These are phyloP conservation scores for Erucastrum elatum DNA, from an alignment of 345 rosid species.

Conservation along the genomic window DNA sequence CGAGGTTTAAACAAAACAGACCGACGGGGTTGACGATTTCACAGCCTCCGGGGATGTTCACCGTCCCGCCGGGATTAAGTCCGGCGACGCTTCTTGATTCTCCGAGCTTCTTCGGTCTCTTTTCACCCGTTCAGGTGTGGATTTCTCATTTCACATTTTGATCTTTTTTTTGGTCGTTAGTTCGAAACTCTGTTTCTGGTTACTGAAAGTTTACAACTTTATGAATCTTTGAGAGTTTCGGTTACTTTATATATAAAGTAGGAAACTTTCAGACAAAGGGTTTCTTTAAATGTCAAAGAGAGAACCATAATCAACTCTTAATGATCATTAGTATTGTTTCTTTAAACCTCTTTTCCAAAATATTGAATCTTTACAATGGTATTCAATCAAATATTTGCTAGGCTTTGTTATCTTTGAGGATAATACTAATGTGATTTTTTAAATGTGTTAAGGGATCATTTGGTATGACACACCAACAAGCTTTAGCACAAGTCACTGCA, in stretches of 20 bases:
- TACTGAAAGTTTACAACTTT: constrained; percentile 20
- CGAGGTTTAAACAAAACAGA: constrained; percentile 50
- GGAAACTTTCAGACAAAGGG: constrained; percentile 13
- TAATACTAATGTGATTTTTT: neutral
- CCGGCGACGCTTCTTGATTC: constrained; percentile 67
- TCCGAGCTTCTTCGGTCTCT: constrained; percentile 64
- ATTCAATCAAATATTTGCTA: neutral
- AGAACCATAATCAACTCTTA: neutral
- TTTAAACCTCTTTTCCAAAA: neutral
- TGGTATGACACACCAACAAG: constrained; percentile 87
- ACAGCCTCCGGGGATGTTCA: constrained; percentile 53
- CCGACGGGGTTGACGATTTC: constrained; percentile 50
- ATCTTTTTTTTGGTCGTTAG: neutral
- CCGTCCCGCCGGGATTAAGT: constrained; percentile 53
- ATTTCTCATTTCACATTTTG: neutral
- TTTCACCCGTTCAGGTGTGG: constrained; percentile 64
- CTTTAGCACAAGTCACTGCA: constrained; percentile 78
- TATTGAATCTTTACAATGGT: constrained; percentile 6
- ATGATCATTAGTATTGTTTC: neutral
- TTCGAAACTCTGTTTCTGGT: constrained; percentile 23
- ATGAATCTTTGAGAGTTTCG: neutral
- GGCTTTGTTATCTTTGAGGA: neutral
- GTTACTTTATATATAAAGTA: neutral
- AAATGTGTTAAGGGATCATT: constrained; percentile 59
- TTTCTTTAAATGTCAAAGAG: constrained; percentile 9